Evolutionary conservation across 306 rosid species (phyloP).

Genomic region (Astragalus glycyphyllos): DNA sequence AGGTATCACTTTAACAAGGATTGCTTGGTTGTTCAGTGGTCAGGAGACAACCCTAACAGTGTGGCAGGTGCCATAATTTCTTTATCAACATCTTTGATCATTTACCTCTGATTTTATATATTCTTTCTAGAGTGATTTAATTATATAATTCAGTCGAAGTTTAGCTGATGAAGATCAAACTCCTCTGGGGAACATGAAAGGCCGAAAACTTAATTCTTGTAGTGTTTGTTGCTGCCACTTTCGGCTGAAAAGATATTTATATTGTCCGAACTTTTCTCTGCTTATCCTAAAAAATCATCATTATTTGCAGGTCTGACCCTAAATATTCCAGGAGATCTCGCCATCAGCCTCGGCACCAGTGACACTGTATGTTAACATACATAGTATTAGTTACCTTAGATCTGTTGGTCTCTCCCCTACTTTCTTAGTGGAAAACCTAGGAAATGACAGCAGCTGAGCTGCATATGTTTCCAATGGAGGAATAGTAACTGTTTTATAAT

Average conservation of each 20-base stretch:
- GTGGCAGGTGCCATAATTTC: constrained; percentile 73
- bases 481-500: constrained; percentile 3
- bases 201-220: background rate
- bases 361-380: constrained; percentile 76
- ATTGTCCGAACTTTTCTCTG: background rate
- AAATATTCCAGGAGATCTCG: constrained; percentile 92
- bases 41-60: constrained; percentile 99
- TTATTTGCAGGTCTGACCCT: constrained; percentile 84
- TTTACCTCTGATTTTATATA: background rate
- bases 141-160: constrained; percentile 8
- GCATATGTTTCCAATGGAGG: constrained; percentile 7
- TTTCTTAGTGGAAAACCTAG: constrained; percentile 13
- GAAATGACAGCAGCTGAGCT: constrained; percentile 16
- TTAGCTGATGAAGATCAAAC: background rate
- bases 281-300: constrained; percentile 10
- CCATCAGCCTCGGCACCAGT: constrained; percentile 96
- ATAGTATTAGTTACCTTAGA: constrained; percentile 5
- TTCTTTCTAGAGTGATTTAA: constrained; percentile 5
- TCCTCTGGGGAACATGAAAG: background rate
- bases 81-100: constrained; percentile 25
- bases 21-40: constrained; percentile 88
- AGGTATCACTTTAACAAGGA: constrained; percentile 76
- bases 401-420: constrained; percentile 8
- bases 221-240: constrained; percentile 16
- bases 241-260: background rate